phyloP scores from a whole-genome alignment of 345 rosid genomes.

The Raphanus raphanistrum region DNA sequence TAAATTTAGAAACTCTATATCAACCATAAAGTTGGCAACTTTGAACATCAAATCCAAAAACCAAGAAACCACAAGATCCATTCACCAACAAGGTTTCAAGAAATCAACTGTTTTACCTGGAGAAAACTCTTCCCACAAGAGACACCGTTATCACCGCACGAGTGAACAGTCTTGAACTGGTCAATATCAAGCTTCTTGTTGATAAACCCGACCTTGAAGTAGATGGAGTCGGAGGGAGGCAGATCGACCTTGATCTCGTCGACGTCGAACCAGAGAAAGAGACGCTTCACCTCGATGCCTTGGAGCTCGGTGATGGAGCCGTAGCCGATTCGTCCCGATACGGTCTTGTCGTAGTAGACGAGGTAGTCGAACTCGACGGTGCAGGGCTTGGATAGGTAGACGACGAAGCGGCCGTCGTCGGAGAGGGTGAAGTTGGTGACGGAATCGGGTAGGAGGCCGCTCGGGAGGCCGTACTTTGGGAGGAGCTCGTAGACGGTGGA shows the following conservation, averaged over 20 bases:
- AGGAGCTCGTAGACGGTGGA: slow-evolving; percentile 75
- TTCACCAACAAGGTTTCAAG: neutral
- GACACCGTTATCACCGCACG: slow-evolving; percentile 46
- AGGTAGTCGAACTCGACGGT: slow-evolving; percentile 76
- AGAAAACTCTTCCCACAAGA: slow-evolving; percentile 25
- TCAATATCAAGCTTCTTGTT: slow-evolving; percentile 81
- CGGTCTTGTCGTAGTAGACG: slow-evolving; percentile 67
- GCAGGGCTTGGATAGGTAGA: slow-evolving; percentile 55
- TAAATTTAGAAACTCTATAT: neutral
- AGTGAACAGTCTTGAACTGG: slow-evolving; percentile 81
- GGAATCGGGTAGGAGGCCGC: slow-evolving; percentile 68
- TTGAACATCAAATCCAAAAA: slow-evolving; percentile 5
- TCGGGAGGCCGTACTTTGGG: slow-evolving; percentile 86
- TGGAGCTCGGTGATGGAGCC: slow-evolving; percentile 71
- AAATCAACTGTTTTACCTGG: slow-evolving; percentile 22
- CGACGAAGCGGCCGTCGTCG: slow-evolving; percentile 64
- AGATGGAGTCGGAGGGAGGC: slow-evolving; percentile 79
- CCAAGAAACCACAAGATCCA: neutral
- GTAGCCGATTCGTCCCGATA: slow-evolving; percentile 67
- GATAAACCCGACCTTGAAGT: slow-evolving; percentile 83
- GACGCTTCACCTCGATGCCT: slow-evolving; percentile 78
- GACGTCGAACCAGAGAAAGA: slow-evolving; percentile 82
- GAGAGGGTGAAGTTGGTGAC: slow-evolving; percentile 62
- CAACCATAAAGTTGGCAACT: neutral
- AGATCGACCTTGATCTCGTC: slow-evolving; percentile 87